Base-by-base conservation (phyloP, 345 rosid species). In the Turnera subulata region DNA sequence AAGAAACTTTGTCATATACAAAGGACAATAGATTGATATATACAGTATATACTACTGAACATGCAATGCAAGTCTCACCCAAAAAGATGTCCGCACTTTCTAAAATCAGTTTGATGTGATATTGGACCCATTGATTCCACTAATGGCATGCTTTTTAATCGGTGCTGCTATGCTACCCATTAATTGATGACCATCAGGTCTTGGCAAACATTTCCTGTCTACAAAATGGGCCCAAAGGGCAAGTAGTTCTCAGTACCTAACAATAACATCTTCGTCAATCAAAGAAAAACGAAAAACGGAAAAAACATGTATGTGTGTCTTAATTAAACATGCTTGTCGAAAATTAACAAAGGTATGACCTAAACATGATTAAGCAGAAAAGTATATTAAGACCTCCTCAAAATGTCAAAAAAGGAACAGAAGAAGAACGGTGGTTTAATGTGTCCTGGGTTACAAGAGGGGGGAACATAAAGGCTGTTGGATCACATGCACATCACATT, bases 401-500 rank as follows among this genome's bases (percentile, higher is more conserved):
- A 58, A 75, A 68, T 71, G 78, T 77, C 83, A 76, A 76, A 72
- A 76, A 66, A 63, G 75, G 58, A 48, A 46, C 17, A 21, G 56
- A 56, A 35, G 59, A 55, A 68, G 50, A 73, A 71, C 46, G 69
- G 71, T 68, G 62, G 64, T 33, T 66, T 46, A 15, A 46, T 54
- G 45, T 39, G 70, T 55, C 67, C 51, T 5, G 16, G n/a, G 45
- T 37, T 37, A 42, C n/a, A 42, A 13, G 65, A 68, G 63, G 80
- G 69, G 91, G 91, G 85, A 83, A 74, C 89, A 83, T 63, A 77
- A 85, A 82, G 84, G 82, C 86, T 82, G 86, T 80, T 73, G 76
- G 80, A 78, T 77, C 92, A 85, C 92, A 83, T 85, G 92, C 84
- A 75, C 80, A 70, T 75, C 84, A 73, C 82, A 53, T 66, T 75